Evolutionary conservation across 768 basidiomycete species (phyloP).

Genomic region (Amanita inopinata): DNA sequence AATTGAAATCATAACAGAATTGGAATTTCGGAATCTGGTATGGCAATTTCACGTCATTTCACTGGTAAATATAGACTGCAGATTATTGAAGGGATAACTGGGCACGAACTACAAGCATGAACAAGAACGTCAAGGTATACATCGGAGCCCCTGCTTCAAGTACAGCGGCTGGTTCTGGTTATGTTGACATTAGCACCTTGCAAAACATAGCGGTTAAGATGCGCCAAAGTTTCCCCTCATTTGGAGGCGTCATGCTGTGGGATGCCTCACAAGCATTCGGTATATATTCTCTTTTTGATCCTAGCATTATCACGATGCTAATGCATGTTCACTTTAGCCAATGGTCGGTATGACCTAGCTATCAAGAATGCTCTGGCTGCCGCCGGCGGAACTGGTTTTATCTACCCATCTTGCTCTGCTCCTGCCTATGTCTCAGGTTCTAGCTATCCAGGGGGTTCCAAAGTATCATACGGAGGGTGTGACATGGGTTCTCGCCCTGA

Average conservation of each 20-base stretch:
- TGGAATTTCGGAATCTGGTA: constrained; percentile 59
- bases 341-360: constrained; percentile 47
- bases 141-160: constrained; percentile 55
- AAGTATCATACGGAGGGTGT: constrained; percentile 49
- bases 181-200: constrained; percentile 38
- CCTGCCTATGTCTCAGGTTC: constrained; percentile 40
- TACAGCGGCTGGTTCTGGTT: constrained; percentile 50
- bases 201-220: constrained; percentile 37
- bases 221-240: constrained; percentile 50
- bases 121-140: constrained; percentile 54
- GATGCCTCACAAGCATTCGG: constrained; percentile 39
- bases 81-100: constrained; percentile 43
- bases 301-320: constrained; percentile 11
- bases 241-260: constrained; percentile 56
- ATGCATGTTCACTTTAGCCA: constrained; percentile 25
- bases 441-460: constrained; percentile 39
- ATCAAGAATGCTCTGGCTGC: constrained; percentile 51
- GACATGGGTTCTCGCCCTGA: constrained; percentile 11
- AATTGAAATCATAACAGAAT: constrained; percentile 28
- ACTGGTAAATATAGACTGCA: too few species aligned
- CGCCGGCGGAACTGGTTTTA: constrained; percentile 62
- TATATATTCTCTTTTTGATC: constrained; percentile 26
- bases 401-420: constrained; percentile 51
- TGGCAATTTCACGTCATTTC: background rate
- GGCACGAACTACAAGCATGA: constrained; percentile 49